Evolutionary conservation across 495 filamentous ascomycete genomes (phyloP), one percentile per base, ranked within the genome.

Genomic region (Podospora bellae-mahoneyi): DNA sequence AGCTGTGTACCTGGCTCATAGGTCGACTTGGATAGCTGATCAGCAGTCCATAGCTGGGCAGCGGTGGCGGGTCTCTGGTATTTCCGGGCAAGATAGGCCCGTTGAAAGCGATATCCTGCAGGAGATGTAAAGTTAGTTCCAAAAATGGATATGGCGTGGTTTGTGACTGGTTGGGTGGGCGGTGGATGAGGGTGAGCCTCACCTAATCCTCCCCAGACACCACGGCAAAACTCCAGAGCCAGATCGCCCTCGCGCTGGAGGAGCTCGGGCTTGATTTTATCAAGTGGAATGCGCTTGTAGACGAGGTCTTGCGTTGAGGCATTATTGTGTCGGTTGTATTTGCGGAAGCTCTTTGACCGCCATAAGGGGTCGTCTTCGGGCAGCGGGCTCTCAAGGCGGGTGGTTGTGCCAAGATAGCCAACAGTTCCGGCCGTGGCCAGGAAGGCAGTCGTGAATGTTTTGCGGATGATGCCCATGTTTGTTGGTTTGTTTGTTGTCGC

Each of bases 141-240:
- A 68, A 30, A 66, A 57, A 28, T 19, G 39, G 48, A 68, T 32
- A 32, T 44, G 0, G 44, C 55, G 19, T 55, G 32, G 9, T n/a
- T 48, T 48, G 39, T 79, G 20, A n/a, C 6, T 34, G 23, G 9
- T 16, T 9, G 39, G 19, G 5, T 3, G n/a, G 23, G 15, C 7
- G 30, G 30, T 32, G 30, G 30, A 32, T 32, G 30, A 79, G 19
- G 23, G 27, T 34, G 9, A 30, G 28, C 6, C 84, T 69, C 74
- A 89, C 88, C 87, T 78, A 85, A 81, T 62, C 88, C 88, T 65
- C 87, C 80, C 87, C 87, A 91, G 34, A 90, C 82, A 44, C 88
- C 88, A 6, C 83, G 84, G 72, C 88, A 90, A 68, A 91, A 90
- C 61, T 85, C 85, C 66, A 87, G 80, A 7, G 83, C 83, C 55